A percentile compares a stretch with the other conserved stretches of the same genome.
phyloP scores from a whole-genome alignment of 2,329 filamentous ascomycete genomes.

The Xylaria sp. region DNA sequence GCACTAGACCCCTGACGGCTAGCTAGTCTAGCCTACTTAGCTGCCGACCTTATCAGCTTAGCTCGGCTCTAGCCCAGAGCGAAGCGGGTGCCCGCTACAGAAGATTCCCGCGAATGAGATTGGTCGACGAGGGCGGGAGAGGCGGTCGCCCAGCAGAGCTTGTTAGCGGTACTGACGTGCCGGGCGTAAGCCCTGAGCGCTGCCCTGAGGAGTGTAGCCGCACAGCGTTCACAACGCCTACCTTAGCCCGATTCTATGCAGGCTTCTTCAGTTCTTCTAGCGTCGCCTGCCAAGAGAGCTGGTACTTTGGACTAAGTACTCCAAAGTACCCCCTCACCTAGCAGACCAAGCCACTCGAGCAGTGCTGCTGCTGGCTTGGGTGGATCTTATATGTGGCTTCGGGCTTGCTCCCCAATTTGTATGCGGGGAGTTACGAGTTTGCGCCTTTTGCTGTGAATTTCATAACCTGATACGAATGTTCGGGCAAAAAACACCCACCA shows the following conservation, averaged over 20 bases:
- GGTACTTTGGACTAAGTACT: constrained; percentile 31
- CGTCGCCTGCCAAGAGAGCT: constrained; percentile 38
- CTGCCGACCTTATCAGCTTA: constrained; percentile 31
- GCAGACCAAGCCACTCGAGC: constrained; percentile 23
- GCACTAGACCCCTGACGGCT: constrained; percentile 23
- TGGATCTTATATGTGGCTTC: constrained; percentile 28
- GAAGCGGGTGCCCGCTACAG: constrained; percentile 9
- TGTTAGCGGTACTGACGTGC: constrained; percentile 28
- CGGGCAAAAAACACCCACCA: too few relatives aligned
- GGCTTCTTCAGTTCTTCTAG: constrained; percentile 53
- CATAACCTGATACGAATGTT: constrained; percentile 20
- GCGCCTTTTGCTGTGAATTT: constrained; percentile 14
- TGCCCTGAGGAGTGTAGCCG: constrained; percentile 31
- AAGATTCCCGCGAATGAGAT: constrained; percentile 18
- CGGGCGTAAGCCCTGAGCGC: constrained; percentile 29
- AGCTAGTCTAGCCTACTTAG: neutral
- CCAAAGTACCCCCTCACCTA: constrained; percentile 27
- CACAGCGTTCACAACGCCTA: constrained; percentile 33
- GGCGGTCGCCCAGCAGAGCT: constrained; percentile 37
- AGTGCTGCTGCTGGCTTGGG: neutral
- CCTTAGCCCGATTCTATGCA: constrained; percentile 48
- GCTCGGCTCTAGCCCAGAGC: constrained; percentile 21
- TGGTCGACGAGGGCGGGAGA: constrained; percentile 31
- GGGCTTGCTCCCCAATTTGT: constrained; percentile 21
- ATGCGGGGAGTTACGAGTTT: constrained; percentile 22